Evolutionary conservation across 108 stramenopile genomes (phyloP).

Genomic region (Skeletonema grethae): DNA sequence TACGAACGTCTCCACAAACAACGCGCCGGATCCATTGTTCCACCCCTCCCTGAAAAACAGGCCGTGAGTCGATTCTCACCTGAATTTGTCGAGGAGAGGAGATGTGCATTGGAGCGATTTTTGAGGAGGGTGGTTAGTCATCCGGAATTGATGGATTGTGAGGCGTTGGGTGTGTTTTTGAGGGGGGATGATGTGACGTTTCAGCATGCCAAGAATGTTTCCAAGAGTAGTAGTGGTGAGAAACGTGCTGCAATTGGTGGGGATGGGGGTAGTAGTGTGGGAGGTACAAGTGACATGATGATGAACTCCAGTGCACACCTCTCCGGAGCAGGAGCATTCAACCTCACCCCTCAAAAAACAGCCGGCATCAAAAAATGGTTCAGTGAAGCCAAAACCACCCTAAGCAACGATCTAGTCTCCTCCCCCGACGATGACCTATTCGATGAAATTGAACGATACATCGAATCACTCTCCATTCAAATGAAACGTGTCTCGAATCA

Average conservation of each 20-base stretch:
- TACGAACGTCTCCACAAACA: slow-evolving; percentile 84
- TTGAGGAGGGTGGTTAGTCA: slow-evolving; percentile 87
- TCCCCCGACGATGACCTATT: slow-evolving; percentile 90
- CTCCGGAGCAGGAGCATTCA: slow-evolving; percentile 42
- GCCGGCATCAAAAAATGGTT: slow-evolving; percentile 88
- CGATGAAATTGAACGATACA: slow-evolving; percentile 91
- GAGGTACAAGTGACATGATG: background rate
- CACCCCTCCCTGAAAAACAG: slow-evolving; percentile 97
- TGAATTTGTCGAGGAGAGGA: slow-evolving; percentile 89
- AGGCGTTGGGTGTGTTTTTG: slow-evolving; percentile 87
- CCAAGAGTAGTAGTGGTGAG: slow-evolving; percentile 10
- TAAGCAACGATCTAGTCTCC: slow-evolving; percentile 77
- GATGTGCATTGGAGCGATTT: slow-evolving; percentile 85
- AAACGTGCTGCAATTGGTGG: background rate
- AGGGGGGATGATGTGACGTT: slow-evolving; percentile 90
- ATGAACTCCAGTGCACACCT: slow-evolving; percentile 11
- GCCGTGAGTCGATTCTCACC: slow-evolving; percentile 90
- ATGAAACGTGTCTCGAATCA: slow-evolving; percentile 94
- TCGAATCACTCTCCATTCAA: slow-evolving; percentile 86
- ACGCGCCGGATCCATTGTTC: slow-evolving; percentile 91
- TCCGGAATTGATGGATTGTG: slow-evolving; percentile 83
- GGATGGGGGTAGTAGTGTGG: slow-evolving; percentile 20
- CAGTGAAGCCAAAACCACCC: slow-evolving; percentile 84
- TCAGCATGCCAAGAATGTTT: slow-evolving; percentile 69
- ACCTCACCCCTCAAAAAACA: slow-evolving; percentile 56